Evolutionary conservation across 176 grass and related monocot species (phyloP).

Genomic region (Leersia perrieri): DNA sequence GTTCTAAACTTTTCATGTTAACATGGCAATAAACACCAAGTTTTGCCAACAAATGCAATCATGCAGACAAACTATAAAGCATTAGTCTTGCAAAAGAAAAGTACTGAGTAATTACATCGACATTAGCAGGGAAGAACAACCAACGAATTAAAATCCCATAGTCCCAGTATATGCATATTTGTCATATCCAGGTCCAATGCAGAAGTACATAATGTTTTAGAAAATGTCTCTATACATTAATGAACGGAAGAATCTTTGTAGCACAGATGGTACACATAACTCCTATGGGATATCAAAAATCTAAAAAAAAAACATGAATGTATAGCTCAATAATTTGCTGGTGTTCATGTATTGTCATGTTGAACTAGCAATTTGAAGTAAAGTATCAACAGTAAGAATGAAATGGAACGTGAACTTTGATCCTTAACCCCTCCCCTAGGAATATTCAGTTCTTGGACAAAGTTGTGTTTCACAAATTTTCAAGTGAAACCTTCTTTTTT

Average conservation of each 20-base stretch:
- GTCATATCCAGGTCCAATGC: too few species aligned
- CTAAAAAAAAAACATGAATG: too few species aligned
- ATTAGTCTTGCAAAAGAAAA: background rate
- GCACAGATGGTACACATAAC: too few species aligned
- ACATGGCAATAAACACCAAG: background rate
- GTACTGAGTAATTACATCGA: background rate
- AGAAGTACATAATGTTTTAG: too few species aligned
- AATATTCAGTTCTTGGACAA: background rate
- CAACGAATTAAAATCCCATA: background rate
- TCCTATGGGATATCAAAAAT: too few species aligned
- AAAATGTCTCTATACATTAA: too few species aligned
- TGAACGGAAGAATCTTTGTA: too few species aligned
- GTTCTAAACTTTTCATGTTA: background rate
- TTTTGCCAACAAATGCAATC: conserved; percentile 22
- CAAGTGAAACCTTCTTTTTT: background rate
- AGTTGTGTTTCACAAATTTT: background rate
- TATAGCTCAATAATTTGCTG: background rate
- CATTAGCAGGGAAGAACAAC: background rate
- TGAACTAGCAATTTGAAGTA: background rate
- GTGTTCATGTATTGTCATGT: background rate
- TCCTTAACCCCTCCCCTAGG: background rate
- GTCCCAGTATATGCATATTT: too few species aligned
- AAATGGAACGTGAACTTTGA: background rate
- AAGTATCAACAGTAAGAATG: background rate
- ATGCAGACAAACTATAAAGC: background rate